These are phyloP conservation scores for Salix brachista DNA, from an alignment of 345 rosid species.

Conservation along the genomic window DNA sequence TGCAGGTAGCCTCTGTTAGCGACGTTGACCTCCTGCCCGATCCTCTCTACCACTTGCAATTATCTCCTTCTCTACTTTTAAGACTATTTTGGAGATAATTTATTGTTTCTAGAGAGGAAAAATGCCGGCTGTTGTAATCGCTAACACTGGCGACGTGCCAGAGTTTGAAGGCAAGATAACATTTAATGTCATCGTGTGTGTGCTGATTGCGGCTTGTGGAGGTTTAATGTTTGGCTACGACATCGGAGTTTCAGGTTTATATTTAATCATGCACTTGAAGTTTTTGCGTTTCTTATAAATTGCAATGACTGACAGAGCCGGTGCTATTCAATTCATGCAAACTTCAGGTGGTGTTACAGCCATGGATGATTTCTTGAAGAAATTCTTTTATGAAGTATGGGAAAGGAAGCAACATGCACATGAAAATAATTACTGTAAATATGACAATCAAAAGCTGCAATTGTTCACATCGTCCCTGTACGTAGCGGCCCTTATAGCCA, in stretches of 20 bases:
- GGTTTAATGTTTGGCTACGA: constrained; percentile 27
- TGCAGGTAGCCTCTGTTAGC: too few relatives aligned
- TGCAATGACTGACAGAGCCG: background rate
- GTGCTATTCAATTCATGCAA: too few relatives aligned
- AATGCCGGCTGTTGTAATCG: background rate
- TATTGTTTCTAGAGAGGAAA: too few relatives aligned
- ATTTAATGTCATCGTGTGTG: constrained; percentile 3
- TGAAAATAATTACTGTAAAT: constrained; percentile 77
- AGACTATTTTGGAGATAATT: too few relatives aligned
- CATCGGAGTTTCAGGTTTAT: constrained; percentile 20
- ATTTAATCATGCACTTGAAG: too few relatives aligned
- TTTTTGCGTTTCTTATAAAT: too few relatives aligned
- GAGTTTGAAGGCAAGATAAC: background rate
- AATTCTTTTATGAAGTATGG: constrained; percentile 62
- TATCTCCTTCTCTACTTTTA: too few relatives aligned
- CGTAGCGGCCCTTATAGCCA: constrained; percentile 58
- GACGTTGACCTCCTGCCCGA: too few relatives aligned
- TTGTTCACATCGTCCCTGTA: constrained; percentile 79
- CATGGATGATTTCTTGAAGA: constrained; percentile 62
- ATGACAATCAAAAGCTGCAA: constrained; percentile 50
- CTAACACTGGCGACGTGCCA: too few relatives aligned
- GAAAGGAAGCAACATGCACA: constrained; percentile 51
- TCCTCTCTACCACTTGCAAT: too few relatives aligned
- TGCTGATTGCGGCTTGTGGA: constrained; percentile 22
- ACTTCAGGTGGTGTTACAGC: constrained; percentile 68